Conservation (phyloP, 176 grass and related monocot genomes). For the Oryza glumipatula region DNA sequence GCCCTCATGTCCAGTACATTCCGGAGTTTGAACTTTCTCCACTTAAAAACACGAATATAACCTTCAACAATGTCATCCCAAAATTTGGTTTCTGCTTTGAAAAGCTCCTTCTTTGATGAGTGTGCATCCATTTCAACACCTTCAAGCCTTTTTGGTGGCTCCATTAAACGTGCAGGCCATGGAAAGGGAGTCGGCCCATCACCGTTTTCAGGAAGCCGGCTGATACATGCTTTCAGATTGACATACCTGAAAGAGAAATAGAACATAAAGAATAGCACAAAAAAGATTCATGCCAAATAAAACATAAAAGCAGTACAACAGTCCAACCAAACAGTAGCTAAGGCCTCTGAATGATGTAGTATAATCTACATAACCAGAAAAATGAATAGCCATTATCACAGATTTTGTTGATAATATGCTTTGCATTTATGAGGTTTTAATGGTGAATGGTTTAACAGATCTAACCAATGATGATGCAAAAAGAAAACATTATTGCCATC, state of each 20-base stretch:
- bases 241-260: conserved; percentile 64
- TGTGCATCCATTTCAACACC: conserved; percentile 85
- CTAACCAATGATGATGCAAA: conserved; percentile 15
- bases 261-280: background rate
- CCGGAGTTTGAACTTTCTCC: conserved; percentile 76
- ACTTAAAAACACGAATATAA: conserved; percentile 71
- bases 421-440: background rate
- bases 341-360: background rate
- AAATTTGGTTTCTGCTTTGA: conserved; percentile 77
- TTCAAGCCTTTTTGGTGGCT: conserved; percentile 85
- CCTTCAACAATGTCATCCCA: conserved; percentile 75
- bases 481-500: background rate
- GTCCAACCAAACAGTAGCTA: background rate
- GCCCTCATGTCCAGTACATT: conserved; percentile 99
- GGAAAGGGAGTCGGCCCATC: conserved; percentile 48
- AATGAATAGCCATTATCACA: background rate
- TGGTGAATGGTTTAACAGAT: background rate
- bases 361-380: background rate
- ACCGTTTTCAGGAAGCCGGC: conserved; percentile 62
- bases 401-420: background rate
- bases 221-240: conserved; percentile 87
- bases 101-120: conserved; percentile 86
- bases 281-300: conserved; percentile 4
- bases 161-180: conserved; percentile 76
- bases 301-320: conserved; percentile 18